A percentile compares a stretch with the other conserved stretches of the same genome.
These are phyloP conservation scores for Rhizophagus prolifer DNA, from an alignment of 192 early-diverging fungal genomes.

Conservation along the genomic window DNA sequence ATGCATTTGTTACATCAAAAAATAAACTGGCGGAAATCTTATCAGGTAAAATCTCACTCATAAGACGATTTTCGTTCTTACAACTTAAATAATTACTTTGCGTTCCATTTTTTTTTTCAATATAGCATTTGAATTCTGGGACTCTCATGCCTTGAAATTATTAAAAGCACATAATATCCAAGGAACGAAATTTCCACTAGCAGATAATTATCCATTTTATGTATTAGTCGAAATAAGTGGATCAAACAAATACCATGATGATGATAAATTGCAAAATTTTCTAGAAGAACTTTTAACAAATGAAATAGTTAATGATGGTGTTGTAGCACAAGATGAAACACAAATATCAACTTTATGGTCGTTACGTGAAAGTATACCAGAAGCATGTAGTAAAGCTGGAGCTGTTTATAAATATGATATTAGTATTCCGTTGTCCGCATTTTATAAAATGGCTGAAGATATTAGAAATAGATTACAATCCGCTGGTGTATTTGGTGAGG, in stretches of 20 bases:
- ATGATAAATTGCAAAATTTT: conserved; percentile 78
- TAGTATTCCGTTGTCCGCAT: conserved; percentile 80
- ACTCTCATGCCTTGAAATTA: conserved; percentile 65
- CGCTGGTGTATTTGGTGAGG: conserved; percentile 57
- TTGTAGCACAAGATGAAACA: conserved; percentile 83
- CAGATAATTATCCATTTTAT: conserved; percentile 76
- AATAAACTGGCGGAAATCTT: conserved; percentile 86
- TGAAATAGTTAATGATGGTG: conserved; percentile 81
- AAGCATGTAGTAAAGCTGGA: conserved; percentile 84
- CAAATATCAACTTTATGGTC: conserved; percentile 84
- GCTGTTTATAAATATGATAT: conserved; percentile 97
- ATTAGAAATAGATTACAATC: conserved; percentile 67
- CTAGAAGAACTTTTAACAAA: conserved; percentile 79
- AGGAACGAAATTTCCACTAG: conserved; percentile 64
- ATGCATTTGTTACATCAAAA: conserved; percentile 75
- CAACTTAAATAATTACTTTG: neutral
- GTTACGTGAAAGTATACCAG: conserved; percentile 93
- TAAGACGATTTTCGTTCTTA: neutral
- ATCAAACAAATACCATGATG: conserved; percentile 91
- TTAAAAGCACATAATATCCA: conserved; percentile 69
- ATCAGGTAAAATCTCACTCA: conserved; percentile 46
- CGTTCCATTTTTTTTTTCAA: neutral
- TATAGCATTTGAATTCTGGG: conserved; percentile 96
- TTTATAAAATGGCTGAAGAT: conserved; percentile 84
- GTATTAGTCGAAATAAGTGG: conserved; percentile 94